Base-by-base conservation (phyloP, 805 yeast species). In the Dipodascus albidus region DNA sequence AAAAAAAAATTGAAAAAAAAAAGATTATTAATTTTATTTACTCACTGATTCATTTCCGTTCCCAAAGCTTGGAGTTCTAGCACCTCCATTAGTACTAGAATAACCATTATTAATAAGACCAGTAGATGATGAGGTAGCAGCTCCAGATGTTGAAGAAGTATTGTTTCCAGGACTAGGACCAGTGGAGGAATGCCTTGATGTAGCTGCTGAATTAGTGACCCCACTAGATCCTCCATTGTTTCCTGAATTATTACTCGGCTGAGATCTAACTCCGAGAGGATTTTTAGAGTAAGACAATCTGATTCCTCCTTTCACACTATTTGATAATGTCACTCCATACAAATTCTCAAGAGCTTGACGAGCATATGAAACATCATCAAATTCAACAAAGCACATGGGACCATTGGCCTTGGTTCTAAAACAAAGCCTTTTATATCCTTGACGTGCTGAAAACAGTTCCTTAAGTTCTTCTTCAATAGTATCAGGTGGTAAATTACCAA, bases 341-440 rank as follows among this genome's bases (percentile, higher is more conserved):
- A 93, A 73, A 69, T 90, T 96, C 27, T 96, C 96, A 55, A 93
- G 74, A 0, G 98, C 97, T 62, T 87, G 77, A 1, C 98, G 88
- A 1, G 99, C 99, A 69, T 80, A 85, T 2, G 85, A 83, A 52
- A 93, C 96, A 67, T 91, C 97, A 61, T 93, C 99, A 72, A 93
- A 93, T 73, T 93, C 99, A 52, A 93, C 99, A 75, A 93, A 93
- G 69, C 99, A 93, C 98, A 93, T 93, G 53, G 99, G 99, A 2
- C 99, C 98, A 60, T 75, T 77, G 50, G 75, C 76, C 69, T 89
- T 88, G 17, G 95, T 90, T 61, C 96, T 78, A 74, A 93, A 93
- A 20, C 96, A 86, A 52, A 93, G 76, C 53, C 99, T 75, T 66
- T 96, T 83, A 73, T 93, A 93, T 1, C 99, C 99, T 55, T 84